Evolutionary conservation across 1,139 yeast genomes (phyloP), one percentile per base, ranked within the genome.

Genomic region (Eremothecium sinecaudum): DNA sequence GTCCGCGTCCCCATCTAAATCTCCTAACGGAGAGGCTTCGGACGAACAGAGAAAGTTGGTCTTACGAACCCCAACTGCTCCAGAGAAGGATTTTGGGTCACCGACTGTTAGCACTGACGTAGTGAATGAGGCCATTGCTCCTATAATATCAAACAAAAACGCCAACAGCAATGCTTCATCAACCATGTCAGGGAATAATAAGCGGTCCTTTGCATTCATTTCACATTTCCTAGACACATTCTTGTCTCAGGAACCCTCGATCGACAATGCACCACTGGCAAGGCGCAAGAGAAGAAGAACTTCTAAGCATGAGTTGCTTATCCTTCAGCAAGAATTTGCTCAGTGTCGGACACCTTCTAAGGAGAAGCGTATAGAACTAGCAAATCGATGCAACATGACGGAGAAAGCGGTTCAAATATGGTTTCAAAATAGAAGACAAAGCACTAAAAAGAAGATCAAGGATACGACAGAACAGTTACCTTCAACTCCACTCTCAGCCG

Each of bases 361-460:
- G 56, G 62, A 69, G 33, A 69, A 80, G 50, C 73, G 97, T 47
- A 67, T 74, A 31, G 79, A 75, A 44, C 81, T 90, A 46, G 94
- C 96, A 11, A 59, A 63, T 22, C 73, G 68, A 44, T 93, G 90
- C 28, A 75, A 75, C 43, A 90, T 87, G 97, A 73, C 90, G n/a
- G 96, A 86, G 57, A 86, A 86, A 58, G 94, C 96, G 2, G 94
- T 90, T 19, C 97, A 90, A 62, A 84, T 90, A 44, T 90, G 98
- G 98, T 90, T 90, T 61, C 98, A 90, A 61, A 90, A 90, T 61
- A 81, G 77, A 58, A 75, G 98, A 59, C 98, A 90, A 62, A 72
- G 86, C 28, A 61, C 77, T 45, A 74, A 92, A 45, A 77, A 74
- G 48, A 48, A 46, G 32, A 47, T 24, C 9, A n/a, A 12, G 10